phyloP scores from a whole-genome alignment of 176 grass and related monocot species.

The Elymus sibiricus region DNA sequence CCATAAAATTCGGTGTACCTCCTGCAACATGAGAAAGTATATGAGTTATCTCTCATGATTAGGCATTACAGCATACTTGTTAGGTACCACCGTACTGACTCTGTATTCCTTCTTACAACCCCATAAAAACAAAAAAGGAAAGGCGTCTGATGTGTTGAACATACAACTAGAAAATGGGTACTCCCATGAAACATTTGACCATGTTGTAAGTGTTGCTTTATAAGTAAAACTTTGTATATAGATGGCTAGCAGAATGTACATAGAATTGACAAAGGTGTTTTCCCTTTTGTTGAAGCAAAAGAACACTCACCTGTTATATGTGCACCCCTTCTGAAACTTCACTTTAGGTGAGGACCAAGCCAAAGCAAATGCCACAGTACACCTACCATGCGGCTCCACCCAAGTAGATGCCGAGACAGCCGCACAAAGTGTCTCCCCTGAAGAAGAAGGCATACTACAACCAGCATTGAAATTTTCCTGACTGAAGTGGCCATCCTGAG shows the following conservation, averaged over 20 bases:
- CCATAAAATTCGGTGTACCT: conserved; percentile 97
- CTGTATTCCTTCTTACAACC: not conserved
- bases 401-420: conserved; percentile 88
- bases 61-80: not conserved
- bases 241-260: not conserved
- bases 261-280: not conserved
- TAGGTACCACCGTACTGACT: not conserved
- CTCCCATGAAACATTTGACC: not conserved
- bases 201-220: conserved; percentile 3
- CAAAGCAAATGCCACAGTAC: conserved; percentile 84
- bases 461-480: conserved; percentile 63
- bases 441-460: conserved; percentile 64
- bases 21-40: conserved; percentile 51
- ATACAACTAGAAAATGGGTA: not conserved
- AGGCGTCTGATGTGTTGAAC: not conserved
- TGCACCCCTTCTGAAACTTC: conserved; percentile 93
- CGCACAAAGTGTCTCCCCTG: conserved; percentile 69
- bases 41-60: conserved; percentile 3
- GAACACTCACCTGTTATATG: conserved; percentile 74
- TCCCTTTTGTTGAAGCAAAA: conserved; percentile 17
- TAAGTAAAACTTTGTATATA: conserved; percentile 17
- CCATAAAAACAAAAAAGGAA: not conserved
- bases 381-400: conserved; percentile 93
- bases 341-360: conserved; percentile 97
- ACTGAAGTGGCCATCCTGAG: conserved; percentile 75